These are phyloP conservation scores for Sclerotinia trifoliorum DNA, from an alignment of 2,329 filamentous ascomycete genomes.

Conservation along the genomic window DNA sequence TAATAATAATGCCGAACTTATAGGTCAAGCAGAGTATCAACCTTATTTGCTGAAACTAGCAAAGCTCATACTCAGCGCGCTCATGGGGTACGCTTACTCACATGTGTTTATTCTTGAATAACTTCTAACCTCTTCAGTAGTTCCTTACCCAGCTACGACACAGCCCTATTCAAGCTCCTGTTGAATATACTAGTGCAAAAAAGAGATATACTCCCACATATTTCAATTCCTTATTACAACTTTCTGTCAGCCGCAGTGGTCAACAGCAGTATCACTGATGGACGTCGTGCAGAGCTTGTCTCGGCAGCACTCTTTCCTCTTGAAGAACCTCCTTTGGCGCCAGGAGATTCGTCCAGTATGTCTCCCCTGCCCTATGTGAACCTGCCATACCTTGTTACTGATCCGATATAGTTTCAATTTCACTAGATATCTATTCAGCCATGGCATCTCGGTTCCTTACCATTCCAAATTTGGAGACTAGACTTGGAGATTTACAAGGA, in stretches of 20 bases:
- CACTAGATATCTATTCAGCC: conserved; percentile 33
- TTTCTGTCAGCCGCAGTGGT: conserved; percentile 35
- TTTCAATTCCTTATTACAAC: conserved; percentile 37
- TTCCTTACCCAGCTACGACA: conserved; percentile 14
- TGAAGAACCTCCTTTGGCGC: background rate
- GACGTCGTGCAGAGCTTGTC: conserved; percentile 10
- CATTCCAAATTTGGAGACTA: conserved; percentile 34
- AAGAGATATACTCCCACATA: conserved; percentile 31
- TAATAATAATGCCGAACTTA: conserved; percentile 42
- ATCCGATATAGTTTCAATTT: conserved; percentile 26
- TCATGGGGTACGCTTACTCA: conserved; percentile 32
- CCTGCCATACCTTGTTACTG: background rate
- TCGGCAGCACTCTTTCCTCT: background rate
- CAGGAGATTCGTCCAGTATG: background rate
- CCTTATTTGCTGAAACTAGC: conserved; percentile 32
- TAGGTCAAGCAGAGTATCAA: conserved; percentile 30
- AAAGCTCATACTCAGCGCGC: conserved; percentile 31
- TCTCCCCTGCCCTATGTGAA: background rate
- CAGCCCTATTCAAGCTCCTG: conserved; percentile 33
- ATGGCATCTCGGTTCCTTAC: conserved; percentile 39
- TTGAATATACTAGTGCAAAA: conserved; percentile 29
- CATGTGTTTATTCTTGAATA: background rate
- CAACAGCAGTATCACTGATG: background rate
- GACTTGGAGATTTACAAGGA: conserved; percentile 31
- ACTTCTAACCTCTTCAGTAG: conserved; percentile 13